A percentile compares a stretch with the other conserved stretches of the same genome.
These are phyloP conservation scores for Myrica gale DNA, from an alignment of 306 rosid genomes.

Conservation along the genomic window DNA sequence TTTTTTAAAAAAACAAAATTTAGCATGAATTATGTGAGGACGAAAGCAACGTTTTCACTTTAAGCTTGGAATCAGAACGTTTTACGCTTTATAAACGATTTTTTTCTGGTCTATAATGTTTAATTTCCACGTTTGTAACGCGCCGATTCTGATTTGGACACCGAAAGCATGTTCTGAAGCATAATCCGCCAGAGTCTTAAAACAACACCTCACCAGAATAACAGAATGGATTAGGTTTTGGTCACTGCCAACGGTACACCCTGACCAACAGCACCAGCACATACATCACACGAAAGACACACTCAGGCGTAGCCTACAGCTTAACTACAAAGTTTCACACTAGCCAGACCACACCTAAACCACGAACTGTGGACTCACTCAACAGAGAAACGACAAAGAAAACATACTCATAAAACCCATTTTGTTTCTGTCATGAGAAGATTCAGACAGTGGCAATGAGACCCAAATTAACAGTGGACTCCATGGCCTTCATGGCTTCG, in stretches of 20 bases:
- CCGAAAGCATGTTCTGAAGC: constrained; percentile 12
- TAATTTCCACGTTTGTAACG: constrained; percentile 1
- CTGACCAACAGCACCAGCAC: constrained; percentile 29
- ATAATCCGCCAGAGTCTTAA: constrained; percentile 33
- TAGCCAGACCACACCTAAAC: constrained; percentile 18
- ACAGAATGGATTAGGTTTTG: constrained; percentile 16
- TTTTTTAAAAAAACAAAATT: not conserved
- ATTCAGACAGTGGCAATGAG: constrained; percentile 61
- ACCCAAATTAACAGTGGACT: constrained; percentile 39
- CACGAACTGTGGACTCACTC: constrained; percentile 4
- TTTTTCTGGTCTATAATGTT: not conserved
- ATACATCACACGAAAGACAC: constrained; percentile 18
- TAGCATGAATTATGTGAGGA: too few species aligned
- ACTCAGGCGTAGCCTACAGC: not conserved
- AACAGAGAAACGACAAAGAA: constrained; percentile 12
- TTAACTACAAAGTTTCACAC: constrained; percentile 17
- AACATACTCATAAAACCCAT: constrained; percentile 2
- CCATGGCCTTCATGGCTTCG: constrained; percentile 79
- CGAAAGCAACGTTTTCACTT: not conserved
- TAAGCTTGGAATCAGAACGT: not conserved
- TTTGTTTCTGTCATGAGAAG: not conserved
- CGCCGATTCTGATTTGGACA: not conserved
- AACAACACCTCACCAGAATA: constrained; percentile 8
- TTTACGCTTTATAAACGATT: not conserved
- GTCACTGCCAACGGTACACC: constrained; percentile 30